These are phyloP conservation scores for Cutaneotrichosporon curvatum DNA, from an alignment of 1,284 basidiomycete genomes.

Conservation along the genomic window DNA sequence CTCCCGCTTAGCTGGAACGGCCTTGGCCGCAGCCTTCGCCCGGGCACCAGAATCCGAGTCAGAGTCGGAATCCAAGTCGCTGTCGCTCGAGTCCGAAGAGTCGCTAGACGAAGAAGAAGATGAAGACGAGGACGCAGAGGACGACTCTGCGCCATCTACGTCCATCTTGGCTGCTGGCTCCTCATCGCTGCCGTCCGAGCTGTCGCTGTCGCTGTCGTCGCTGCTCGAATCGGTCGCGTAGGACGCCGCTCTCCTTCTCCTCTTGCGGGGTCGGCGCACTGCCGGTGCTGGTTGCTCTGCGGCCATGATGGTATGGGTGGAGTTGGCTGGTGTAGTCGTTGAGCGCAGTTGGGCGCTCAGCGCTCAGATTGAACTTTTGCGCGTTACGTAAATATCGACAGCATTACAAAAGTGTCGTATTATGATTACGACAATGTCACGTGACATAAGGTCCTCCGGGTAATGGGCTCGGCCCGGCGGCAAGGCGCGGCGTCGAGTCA, in stretches of 20 bases:
- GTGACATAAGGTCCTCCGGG: not conserved
- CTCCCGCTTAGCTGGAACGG: slow-evolving; percentile 3
- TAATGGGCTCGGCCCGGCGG: not conserved
- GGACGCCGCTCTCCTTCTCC: slow-evolving; percentile 33
- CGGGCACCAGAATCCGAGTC: slow-evolving; percentile 16
- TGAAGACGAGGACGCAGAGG: slow-evolving; percentile 21
- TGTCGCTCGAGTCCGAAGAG: slow-evolving; percentile 18
- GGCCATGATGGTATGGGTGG: slow-evolving; percentile 11
- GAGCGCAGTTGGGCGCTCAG: not conserved
- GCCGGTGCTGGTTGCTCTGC: slow-evolving; percentile 8
- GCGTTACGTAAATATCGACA: slow-evolving; percentile 6
- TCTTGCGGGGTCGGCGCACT: slow-evolving; percentile 21
- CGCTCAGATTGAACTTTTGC: slow-evolving; percentile 8
- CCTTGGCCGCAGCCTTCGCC: not conserved
- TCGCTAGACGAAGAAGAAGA: slow-evolving; percentile 13
- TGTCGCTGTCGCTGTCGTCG: not conserved
- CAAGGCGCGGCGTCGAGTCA: not conserved
- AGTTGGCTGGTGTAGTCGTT: not conserved
- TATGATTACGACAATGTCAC: not conserved
- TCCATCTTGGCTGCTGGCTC: slow-evolving; percentile 18
- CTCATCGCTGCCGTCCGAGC: slow-evolving; percentile 23
- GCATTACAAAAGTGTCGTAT: not conserved
- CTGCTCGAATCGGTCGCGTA: slow-evolving; percentile 25
- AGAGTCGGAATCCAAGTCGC: slow-evolving; percentile 24
- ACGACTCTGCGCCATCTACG: slow-evolving; percentile 21